Evolutionary conservation across 176 grass and related monocot species (phyloP).

Genomic region (Carex cristatella): DNA sequence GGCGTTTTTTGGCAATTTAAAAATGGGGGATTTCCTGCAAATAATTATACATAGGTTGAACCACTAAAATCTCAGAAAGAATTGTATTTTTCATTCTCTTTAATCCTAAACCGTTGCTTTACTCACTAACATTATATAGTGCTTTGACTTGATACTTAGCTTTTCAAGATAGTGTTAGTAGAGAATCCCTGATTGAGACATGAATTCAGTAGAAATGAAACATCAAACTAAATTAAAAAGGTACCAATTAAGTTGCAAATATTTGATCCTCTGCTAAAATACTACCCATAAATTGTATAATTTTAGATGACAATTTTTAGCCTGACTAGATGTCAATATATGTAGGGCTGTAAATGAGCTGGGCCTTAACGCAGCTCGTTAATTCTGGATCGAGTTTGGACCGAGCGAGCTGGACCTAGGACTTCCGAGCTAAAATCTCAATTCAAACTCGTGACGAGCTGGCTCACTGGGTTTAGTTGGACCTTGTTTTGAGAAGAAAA

Average conservation of each 20-base stretch:
- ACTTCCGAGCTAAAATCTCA: too few relatives aligned
- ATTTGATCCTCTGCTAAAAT: not conserved
- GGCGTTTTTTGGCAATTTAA: not conserved
- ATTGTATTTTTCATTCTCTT: conserved; percentile 23
- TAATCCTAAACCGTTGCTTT: conserved; percentile 31
- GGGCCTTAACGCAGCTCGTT: too few relatives aligned
- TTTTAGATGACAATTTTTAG: not conserved
- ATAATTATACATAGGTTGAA: not conserved
- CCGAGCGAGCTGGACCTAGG: too few relatives aligned
- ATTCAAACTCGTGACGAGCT: too few relatives aligned
- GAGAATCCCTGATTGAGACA: conserved; percentile 21
- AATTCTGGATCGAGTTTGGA: too few relatives aligned
- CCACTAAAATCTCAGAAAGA: conserved; percentile 6
- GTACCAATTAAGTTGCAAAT: not conserved
- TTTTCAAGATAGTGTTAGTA: conserved; percentile 15
- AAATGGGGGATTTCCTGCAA: not conserved
- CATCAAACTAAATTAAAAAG: not conserved
- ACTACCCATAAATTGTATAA: not conserved
- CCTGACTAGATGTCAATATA: not conserved
- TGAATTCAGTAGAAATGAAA: not conserved
- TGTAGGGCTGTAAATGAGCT: not conserved
- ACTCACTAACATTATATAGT: not conserved
- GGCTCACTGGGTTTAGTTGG: too few relatives aligned
- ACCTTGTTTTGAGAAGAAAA: too few relatives aligned
- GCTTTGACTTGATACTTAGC: conserved; percentile 21